phyloP scores from a whole-genome alignment of 208 protist genomes.

The Trypanosoma congolense region DNA sequence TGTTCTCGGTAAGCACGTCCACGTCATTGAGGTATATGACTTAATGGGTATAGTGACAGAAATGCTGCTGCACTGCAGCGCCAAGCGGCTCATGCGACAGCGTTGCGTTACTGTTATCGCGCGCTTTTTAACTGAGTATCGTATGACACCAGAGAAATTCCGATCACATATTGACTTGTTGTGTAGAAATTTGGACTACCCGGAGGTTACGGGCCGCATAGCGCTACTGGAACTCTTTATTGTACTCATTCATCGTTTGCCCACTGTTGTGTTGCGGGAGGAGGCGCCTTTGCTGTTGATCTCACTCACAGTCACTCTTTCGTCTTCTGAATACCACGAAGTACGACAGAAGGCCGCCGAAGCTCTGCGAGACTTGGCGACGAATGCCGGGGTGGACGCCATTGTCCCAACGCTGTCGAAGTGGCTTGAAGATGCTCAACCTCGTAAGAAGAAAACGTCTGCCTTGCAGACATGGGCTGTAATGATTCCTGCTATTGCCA shows the following conservation, averaged over 20 bases:
- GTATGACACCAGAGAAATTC: conserved; percentile 85
- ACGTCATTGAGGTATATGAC: conserved; percentile 87
- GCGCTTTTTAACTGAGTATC: conserved; percentile 89
- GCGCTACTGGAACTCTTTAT: conserved; percentile 83
- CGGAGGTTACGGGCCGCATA: conserved; percentile 61
- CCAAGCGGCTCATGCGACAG: conserved; percentile 56
- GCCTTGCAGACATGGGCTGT: conserved; percentile 71
- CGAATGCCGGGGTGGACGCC: conserved; percentile 69
- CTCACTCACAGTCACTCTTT: conserved; percentile 61
- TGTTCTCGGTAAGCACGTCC: conserved; percentile 81
- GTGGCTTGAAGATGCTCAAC: conserved; percentile 44
- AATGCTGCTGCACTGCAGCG: conserved; percentile 72
- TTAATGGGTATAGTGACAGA: conserved; percentile 85
- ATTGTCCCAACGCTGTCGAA: conserved; percentile 58
- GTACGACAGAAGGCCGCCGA: conserved; percentile 43
- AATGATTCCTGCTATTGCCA: conserved; percentile 43
- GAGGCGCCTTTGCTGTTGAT: conserved; percentile 77
- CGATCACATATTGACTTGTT: conserved; percentile 84
- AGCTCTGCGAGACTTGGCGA: conserved; percentile 58
- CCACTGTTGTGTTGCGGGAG: conserved; percentile 65
- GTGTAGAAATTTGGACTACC: conserved; percentile 84
- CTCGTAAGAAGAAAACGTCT: conserved; percentile 47
- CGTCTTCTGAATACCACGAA: conserved; percentile 57
- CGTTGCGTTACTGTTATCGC: conserved; percentile 72
- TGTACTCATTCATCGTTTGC: conserved; percentile 59